phyloP scores from a whole-genome alignment of 805 yeast genomes.

The Komagataella pastoris region DNA sequence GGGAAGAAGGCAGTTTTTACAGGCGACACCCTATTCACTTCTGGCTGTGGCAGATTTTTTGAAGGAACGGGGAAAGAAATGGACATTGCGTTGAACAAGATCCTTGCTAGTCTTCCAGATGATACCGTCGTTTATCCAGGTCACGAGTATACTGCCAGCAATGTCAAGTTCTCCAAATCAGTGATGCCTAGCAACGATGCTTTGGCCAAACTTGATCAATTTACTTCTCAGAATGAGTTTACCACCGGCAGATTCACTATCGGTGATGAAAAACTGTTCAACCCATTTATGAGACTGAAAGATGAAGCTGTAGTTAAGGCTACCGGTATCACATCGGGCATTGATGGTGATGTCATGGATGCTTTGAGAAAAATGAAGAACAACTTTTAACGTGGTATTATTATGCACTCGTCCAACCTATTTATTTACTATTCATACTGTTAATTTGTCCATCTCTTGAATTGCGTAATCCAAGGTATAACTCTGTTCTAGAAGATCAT shows the following conservation, averaged over 20 bases:
- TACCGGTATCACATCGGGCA: conserved; percentile 36
- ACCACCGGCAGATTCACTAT: conserved; percentile 85
- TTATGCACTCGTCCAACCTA: neutral
- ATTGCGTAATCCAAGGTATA: conserved; percentile 76
- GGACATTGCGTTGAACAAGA: conserved; percentile 51
- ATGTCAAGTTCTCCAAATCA: conserved; percentile 64
- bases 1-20: conserved; percentile 72
- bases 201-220: conserved; percentile 39
- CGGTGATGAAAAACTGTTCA: conserved; percentile 66
- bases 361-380: conserved; percentile 70
- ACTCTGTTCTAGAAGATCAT: conserved; percentile 74
- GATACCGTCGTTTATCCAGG: conserved; percentile 82
- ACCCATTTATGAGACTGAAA: conserved; percentile 77
- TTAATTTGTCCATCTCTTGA: conserved; percentile 50
- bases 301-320: conserved; percentile 51
- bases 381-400: conserved; percentile 18
- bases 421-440: neutral
- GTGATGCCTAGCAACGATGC: conserved; percentile 39
- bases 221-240: conserved; percentile 38
- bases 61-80: conserved; percentile 82
- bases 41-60: conserved; percentile 95
- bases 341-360: conserved; percentile 46
- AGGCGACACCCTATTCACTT: conserved; percentile 88
- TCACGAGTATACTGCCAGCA: conserved; percentile 85
- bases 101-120: conserved; percentile 47